A percentile compares a stretch with the other conserved stretches of the same genome.
phyloP scores from a whole-genome alignment of 208 protist genomes.

The Strigomonas culicis region DNA sequence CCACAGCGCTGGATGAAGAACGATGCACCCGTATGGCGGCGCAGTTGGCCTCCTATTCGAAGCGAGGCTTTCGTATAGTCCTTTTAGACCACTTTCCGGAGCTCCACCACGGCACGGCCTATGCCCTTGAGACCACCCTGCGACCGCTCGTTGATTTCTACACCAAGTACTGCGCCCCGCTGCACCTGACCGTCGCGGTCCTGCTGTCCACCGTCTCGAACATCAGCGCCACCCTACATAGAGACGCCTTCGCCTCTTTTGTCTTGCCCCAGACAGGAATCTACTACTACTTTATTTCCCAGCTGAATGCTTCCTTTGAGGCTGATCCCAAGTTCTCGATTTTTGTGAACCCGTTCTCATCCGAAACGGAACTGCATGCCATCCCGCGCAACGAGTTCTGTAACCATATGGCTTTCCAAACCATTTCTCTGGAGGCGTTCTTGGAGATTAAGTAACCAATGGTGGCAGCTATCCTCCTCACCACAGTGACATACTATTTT shows the following conservation, averaged over 20 bases:
- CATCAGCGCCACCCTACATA: conserved; percentile 35
- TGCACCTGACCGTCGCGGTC: conserved; percentile 40
- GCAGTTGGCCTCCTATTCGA: conserved; percentile 26
- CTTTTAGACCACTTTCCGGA: conserved; percentile 75
- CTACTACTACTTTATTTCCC: conserved; percentile 46
- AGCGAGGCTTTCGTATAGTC: conserved; percentile 71
- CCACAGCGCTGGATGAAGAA: background rate
- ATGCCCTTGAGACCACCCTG: conserved; percentile 35
- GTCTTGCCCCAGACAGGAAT: conserved; percentile 60
- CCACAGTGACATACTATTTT: too few relatives aligned
- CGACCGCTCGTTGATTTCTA: conserved; percentile 39
- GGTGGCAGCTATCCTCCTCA: too few relatives aligned
- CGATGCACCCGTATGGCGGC: conserved; percentile 11
- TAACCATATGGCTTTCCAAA: too few relatives aligned
- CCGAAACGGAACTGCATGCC: too few relatives aligned
- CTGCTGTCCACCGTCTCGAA: conserved; percentile 75
- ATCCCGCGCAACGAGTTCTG: too few relatives aligned
- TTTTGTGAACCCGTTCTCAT: conserved; percentile 22
- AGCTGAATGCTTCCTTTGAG: conserved; percentile 67
- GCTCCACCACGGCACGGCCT: conserved; percentile 69
- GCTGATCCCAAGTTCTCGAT: conserved; percentile 43
- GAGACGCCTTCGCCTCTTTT: conserved; percentile 38
- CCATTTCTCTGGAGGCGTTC: too few relatives aligned
- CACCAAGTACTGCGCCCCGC: conserved; percentile 17
- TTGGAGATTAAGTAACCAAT: too few relatives aligned